Evolutionary conservation across 352 stramenopile genomes (phyloP).

Genomic region (Phytophthora sojae): DNA sequence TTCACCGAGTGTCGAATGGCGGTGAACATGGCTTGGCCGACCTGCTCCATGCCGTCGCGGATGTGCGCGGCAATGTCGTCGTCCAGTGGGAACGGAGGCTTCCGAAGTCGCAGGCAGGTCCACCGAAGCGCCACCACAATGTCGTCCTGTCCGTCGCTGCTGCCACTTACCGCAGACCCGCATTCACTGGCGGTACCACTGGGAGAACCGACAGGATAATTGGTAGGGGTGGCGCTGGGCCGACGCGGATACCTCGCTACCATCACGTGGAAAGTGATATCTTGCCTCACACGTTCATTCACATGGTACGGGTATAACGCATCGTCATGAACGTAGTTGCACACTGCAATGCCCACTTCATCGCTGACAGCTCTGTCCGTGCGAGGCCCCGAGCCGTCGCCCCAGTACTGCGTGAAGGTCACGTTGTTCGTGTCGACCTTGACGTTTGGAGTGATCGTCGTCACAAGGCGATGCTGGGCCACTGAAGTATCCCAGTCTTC

Average conservation of each 20-base stretch:
- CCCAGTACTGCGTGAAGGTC: constrained; percentile 45
- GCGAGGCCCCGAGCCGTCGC: constrained; percentile 28
- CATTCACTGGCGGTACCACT: constrained; percentile 11
- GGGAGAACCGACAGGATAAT: background rate
- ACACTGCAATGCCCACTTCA: constrained; percentile 42
- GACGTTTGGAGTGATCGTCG: constrained; percentile 33
- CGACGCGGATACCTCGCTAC: constrained; percentile 35
- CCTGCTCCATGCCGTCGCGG: constrained; percentile 32
- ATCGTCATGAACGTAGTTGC: constrained; percentile 60
- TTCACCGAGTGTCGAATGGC: constrained; percentile 27
- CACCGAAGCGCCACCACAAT: constrained; percentile 41
- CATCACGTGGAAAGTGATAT: constrained; percentile 55
- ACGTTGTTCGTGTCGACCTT: constrained; percentile 55
- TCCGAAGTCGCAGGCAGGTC: constrained; percentile 46
- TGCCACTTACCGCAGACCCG: background rate
- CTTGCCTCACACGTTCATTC: constrained; percentile 46
- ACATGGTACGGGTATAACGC: constrained; percentile 54
- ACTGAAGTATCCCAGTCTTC: constrained; percentile 39
- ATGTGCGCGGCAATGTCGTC: constrained; percentile 32
- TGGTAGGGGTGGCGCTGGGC: background rate
- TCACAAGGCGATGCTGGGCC: constrained; percentile 49
- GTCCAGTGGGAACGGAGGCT: constrained; percentile 36
- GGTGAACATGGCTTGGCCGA: constrained; percentile 36
- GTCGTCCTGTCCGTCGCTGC: constrained; percentile 15
- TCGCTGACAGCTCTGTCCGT: constrained; percentile 20